Conservation (phyloP, 2,329 filamentous ascomycete genomes). For the Cladosporium sp. region DNA sequence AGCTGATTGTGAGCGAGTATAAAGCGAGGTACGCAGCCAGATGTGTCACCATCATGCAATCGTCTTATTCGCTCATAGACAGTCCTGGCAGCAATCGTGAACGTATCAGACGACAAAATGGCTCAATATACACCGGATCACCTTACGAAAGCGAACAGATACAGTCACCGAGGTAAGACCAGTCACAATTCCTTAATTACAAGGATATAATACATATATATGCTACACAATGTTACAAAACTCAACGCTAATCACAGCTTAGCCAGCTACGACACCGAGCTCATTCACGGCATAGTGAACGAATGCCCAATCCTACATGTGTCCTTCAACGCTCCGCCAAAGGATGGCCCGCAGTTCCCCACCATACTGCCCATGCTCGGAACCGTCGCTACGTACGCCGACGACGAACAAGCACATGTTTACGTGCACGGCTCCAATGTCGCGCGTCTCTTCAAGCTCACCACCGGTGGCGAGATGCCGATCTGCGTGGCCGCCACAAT, state of each 20-base stretch:
- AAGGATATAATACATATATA: neutral
- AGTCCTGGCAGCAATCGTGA: neutral
- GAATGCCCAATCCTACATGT: slow-evolving; percentile 73
- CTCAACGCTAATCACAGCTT: neutral
- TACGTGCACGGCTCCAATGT: slow-evolving; percentile 87
- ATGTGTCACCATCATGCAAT: neutral
- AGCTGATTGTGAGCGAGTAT: neutral
- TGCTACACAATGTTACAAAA: neutral
- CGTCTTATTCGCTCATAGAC: neutral
- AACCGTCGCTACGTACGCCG: slow-evolving; percentile 71
- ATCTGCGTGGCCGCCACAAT: slow-evolving; percentile 72
- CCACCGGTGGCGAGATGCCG: slow-evolving; percentile 55
- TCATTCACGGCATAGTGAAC: slow-evolving; percentile 76
- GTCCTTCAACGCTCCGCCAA: slow-evolving; percentile 64
- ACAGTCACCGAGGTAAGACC: slow-evolving; percentile 8
- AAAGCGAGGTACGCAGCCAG: neutral
- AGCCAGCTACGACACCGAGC: slow-evolving; percentile 71
- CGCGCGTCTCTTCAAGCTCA: slow-evolving; percentile 71
- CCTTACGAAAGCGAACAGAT: slow-evolving; percentile 6
- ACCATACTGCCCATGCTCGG: slow-evolving; percentile 83
- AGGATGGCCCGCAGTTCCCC: slow-evolving; percentile 64
- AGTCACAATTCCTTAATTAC: neutral
- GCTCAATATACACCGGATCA: neutral
- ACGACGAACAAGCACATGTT: slow-evolving; percentile 65
- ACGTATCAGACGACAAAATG: neutral